Percentiles rank a stretch among this genome's conserved stretches.
These are phyloP conservation scores for Trypanosoma vivax DNA, from an alignment of 208 protist genomes.

Conservation along the genomic window DNA sequence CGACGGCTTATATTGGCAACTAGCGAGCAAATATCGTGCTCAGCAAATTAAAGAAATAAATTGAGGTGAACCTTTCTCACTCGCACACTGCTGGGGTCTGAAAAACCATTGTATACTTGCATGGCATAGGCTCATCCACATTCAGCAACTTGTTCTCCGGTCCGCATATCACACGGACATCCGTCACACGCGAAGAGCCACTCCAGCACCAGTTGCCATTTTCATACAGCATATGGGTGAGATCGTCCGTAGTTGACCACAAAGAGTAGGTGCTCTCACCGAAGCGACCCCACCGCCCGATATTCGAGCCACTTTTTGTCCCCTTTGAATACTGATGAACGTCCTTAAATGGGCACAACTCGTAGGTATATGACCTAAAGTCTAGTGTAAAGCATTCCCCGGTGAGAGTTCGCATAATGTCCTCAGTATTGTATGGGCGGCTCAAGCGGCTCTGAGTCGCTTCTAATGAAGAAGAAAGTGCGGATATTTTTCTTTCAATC, in stretches of 20 bases:
- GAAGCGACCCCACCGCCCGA: constrained; percentile 58
- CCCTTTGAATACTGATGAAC: constrained; percentile 33
- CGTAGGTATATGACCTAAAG: constrained; percentile 42
- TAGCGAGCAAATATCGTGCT: background rate
- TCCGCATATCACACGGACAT: constrained; percentile 63
- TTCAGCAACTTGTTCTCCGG: constrained; percentile 39
- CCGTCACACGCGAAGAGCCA: constrained; percentile 24
- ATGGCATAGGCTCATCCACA: constrained; percentile 69
- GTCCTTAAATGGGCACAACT: constrained; percentile 45
- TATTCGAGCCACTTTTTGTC: constrained; percentile 1
- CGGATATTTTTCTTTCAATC: constrained; percentile 16
- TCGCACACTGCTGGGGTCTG: constrained; percentile 67
- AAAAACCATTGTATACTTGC: constrained; percentile 70
- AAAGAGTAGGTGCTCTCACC: constrained; percentile 59
- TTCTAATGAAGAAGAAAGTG: constrained; percentile 6
- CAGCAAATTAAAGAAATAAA: constrained; percentile 4
- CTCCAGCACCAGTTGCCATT: constrained; percentile 53
- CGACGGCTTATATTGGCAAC: too few relatives aligned
- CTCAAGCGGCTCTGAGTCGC: constrained; percentile 10
- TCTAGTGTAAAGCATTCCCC: constrained; percentile 45
- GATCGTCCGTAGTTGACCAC: constrained; percentile 51
- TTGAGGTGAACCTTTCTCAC: constrained; percentile 12
- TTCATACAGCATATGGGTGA: constrained; percentile 51
- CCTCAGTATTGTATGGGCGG: constrained; percentile 30
- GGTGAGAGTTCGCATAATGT: constrained; percentile 44